Base-by-base conservation (phyloP, 805 yeast species). In the Lachancea quebecensis region DNA sequence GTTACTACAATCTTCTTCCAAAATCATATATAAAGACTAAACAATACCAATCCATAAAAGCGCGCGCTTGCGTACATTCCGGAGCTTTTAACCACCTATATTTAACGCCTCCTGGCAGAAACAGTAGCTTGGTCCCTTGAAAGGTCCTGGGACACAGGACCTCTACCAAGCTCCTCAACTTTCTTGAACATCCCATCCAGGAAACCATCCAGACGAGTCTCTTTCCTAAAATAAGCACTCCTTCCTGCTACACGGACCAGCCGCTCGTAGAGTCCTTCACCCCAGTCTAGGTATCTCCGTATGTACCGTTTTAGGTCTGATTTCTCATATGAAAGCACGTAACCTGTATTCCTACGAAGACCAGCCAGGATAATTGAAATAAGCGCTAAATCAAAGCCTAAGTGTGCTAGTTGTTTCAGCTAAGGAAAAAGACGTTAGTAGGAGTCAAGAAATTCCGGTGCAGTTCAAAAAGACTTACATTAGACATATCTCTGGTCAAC, bases 301-400 rank as follows among this genome's bases (percentile, higher is more conserved):
- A 82, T 62, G 69, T 77, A 73, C 30, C 67, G 62, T 10, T 78
- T 67, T 51, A 74, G 53, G 47, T 64, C 70, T 32, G 60, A 65
- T 1, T 46, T 36, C 38, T 66, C 62, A 51, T 66, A 65, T 1
- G 60, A 56, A 33, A 63, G 66, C 53, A 75, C 75, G 39, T 81
- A 70, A 0, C 97, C 97, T 0, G 96, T 85, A 50, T 85, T 81
- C 50, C 88, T 75, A 60, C 87, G 83, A 43, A 90, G 74, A 2
- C 95, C 95, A 0, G 97, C 96, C 37, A 91, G 68, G 11, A 90
- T 71, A 61, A 93, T 78, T 2, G 96, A 85, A 8, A 87, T 69
- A 47, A 90, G 70, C 2, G 90, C 78, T 50, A 89, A 73, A 59
- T 90, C 97, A 45, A 88, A 57, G 0, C 91, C 77, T 54, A 78